Base-by-base conservation (phyloP, 768 basidiomycete species). In the Termitomyces sp. region DNA sequence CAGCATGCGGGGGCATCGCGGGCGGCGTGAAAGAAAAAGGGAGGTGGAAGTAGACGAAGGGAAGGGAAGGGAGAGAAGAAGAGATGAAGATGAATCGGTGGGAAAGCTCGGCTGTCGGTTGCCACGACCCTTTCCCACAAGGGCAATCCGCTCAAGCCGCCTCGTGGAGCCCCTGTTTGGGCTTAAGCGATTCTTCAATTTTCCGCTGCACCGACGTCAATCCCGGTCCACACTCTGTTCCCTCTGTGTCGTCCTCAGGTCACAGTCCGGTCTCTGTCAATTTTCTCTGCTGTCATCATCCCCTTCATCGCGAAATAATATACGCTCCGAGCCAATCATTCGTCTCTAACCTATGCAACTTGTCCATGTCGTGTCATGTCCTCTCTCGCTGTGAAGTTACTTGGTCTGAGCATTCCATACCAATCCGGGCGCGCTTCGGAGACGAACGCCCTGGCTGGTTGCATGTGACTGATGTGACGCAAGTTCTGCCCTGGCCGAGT, bases 91-190 rank as follows among this genome's bases (percentile, higher is more conserved):
- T 33, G 58, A 64, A 52, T 36, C 61, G 65, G 72, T 74, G 74
- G 68, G 75, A 74, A 54, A 76, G 64, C 50, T 69, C 68, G 72
- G 69, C 65, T 67, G 65, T 69, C 70, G 68, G 75, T 76, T 76
- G 75, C 73, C 70, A 73, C 71, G 67, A 73, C 70, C 65, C 49
- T 60, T 76, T 76, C 75, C 73, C 74, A 75, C 75, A 68, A 70
- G 66, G 70, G 70, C 63, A 65, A 62, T 61, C 62, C 62, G 68
- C 73, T 18, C 37, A 28, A 28, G 24, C 54, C 45, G 45, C 54
- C 54, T 47, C 54, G 33, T 47, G 41, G 6, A 46, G 16, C 54
- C 54, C 46, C 54, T 55, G 45, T 55, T 55, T 70, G 68, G 66
- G 56, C 63, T 55, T 59, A 56, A 36, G 63, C 64, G 59, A 51